Percentiles rank a stretch among this genome's conserved stretches.
Conservation (phyloP, 176 grass and related monocot genomes). For the Musa itinerans region DNA sequence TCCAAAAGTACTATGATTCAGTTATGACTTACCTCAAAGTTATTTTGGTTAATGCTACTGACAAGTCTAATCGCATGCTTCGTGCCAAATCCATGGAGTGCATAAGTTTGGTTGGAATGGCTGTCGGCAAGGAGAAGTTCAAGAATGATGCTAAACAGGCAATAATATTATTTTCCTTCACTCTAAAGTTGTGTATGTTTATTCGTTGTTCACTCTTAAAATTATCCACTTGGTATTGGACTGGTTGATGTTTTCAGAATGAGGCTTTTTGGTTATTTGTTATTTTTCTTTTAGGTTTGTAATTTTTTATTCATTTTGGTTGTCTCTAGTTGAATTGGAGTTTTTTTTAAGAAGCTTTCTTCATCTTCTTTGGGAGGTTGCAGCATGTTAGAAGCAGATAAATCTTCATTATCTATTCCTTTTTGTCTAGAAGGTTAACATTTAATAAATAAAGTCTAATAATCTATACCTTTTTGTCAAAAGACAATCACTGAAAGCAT, state of each 20-base stretch:
- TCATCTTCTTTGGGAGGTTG: too few relatives aligned
- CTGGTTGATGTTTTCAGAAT: not conserved
- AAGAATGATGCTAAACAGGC: conserved; percentile 95
- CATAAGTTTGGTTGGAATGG: conserved; percentile 99
- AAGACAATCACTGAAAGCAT: too few relatives aligned
- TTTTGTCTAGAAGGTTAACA: too few relatives aligned
- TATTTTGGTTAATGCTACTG: conserved; percentile 95
- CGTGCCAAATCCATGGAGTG: conserved; percentile 99
- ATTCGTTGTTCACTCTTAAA: too few relatives aligned
- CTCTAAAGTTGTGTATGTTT: not conserved
- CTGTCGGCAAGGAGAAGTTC: conserved; percentile 97
- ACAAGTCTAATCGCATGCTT: conserved; percentile 97
- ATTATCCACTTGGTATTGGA: not conserved
- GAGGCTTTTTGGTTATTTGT: not conserved
- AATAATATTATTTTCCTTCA: not conserved
- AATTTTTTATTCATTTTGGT: too few relatives aligned
- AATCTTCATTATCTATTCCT: too few relatives aligned
- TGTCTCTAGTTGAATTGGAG: too few relatives aligned
- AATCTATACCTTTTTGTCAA: too few relatives aligned
- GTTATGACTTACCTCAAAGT: conserved; percentile 98
- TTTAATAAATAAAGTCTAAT: too few relatives aligned
- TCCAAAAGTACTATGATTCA: conserved; percentile 96
- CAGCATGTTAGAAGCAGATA: too few relatives aligned
- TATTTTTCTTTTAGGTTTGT: not conserved
- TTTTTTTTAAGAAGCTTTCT: too few relatives aligned